Evolutionary conservation across 768 basidiomycete species (phyloP).

Genomic region (Termitomyces sp.): DNA sequence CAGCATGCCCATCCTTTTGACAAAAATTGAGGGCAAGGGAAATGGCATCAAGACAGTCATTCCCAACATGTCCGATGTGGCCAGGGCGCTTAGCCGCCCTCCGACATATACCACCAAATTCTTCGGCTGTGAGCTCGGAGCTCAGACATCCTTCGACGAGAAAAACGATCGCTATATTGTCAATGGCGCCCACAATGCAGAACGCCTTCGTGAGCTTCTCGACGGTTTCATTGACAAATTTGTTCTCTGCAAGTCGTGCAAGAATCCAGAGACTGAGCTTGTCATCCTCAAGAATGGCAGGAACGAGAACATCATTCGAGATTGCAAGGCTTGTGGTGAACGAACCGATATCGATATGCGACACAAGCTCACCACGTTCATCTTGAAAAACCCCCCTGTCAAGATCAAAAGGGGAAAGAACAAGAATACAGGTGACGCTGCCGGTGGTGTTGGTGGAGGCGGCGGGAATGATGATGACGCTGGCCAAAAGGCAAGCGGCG

Average conservation of each 20-base stretch:
- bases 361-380: conserved; percentile 95
- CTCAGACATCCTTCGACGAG: conserved; percentile 94
- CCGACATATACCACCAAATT: conserved; percentile 98
- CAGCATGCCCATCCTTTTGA: conserved; percentile 92
- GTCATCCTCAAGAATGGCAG: conserved; percentile 81
- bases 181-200: conserved; percentile 92
- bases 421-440: conserved; percentile 37
- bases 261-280: conserved; percentile 98
- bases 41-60: conserved; percentile 99
- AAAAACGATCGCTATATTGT: conserved; percentile 98
- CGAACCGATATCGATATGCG: conserved; percentile 92
- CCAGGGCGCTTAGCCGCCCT: conserved; percentile 91
- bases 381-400: conserved; percentile 95
- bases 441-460: conserved; percentile 17
- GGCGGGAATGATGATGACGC: conserved; percentile 37
- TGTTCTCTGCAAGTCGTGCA: conserved; percentile 95
- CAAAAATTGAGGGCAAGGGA: conserved; percentile 98
- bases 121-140: conserved; percentile 98
- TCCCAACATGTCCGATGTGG: conserved; percentile 98
- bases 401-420: conserved; percentile 73
- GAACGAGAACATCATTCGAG: conserved; percentile 83
- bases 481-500: conserved; percentile 46
- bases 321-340: conserved; percentile 98
- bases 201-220: conserved; percentile 90
- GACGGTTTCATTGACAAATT: conserved; percentile 99